phyloP scores from a whole-genome alignment of 495 filamentous ascomycete species.

The Bombardia bombarda region DNA sequence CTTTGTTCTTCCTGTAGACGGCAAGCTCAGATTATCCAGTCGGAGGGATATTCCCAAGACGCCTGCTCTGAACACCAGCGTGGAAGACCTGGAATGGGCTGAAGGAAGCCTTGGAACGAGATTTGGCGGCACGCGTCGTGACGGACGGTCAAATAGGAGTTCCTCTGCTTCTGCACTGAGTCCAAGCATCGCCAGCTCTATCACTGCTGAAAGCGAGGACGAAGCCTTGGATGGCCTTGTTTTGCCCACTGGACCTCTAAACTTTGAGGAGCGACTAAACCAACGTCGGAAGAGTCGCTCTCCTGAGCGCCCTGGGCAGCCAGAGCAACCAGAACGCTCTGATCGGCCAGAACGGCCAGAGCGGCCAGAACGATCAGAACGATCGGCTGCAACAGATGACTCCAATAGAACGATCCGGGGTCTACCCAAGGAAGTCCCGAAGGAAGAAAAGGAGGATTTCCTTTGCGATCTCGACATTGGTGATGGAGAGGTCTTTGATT shows the following conservation, averaged over 20 bases:
- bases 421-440: conserved; percentile 20
- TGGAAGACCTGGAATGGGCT: conserved; percentile 87
- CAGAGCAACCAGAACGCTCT: neutral
- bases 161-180: conserved; percentile 84
- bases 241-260: conserved; percentile 72
- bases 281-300: conserved; percentile 52
- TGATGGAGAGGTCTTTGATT: conserved; percentile 69
- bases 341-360: too few relatives aligned
- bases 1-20: conserved; percentile 60
- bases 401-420: conserved; percentile 18
- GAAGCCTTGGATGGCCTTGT: conserved; percentile 80
- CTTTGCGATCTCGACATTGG: conserved; percentile 83
- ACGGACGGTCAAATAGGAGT: conserved; percentile 67
- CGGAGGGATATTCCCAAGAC: conserved; percentile 51
- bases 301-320: conserved; percentile 29
- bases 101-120: conserved; percentile 87
- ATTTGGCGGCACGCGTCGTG: conserved; percentile 74
- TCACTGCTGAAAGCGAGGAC: conserved; percentile 91
- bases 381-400: too few relatives aligned
- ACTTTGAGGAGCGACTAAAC: conserved; percentile 68
- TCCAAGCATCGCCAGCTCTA: conserved; percentile 80
- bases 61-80: conserved; percentile 41
- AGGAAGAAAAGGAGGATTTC: conserved; percentile 66
- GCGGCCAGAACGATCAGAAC: too few relatives aligned
- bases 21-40: conserved; percentile 52